Evolutionary conservation across 495 filamentous ascomycete genomes (phyloP).

Genomic region (Aspergillus coremiiformis): DNA sequence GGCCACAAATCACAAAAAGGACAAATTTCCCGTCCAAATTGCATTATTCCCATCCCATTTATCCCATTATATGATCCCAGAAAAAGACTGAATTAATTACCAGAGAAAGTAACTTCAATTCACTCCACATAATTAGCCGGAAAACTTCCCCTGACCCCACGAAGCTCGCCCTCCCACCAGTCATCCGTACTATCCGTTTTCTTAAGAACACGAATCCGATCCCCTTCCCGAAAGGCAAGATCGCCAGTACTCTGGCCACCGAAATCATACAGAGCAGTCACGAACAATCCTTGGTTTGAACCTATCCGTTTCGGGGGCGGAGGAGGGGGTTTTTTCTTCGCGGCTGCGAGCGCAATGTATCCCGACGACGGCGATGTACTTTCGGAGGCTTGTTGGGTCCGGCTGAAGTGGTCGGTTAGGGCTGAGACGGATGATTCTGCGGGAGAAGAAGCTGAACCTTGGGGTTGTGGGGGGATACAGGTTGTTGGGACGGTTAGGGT

Average conservation of each 20-base stretch:
- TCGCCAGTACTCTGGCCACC: slow-evolving; percentile 65
- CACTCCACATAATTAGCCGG: slow-evolving; percentile 77
- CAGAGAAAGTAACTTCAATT: too few species aligned
- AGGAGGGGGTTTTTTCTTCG: slow-evolving; percentile 61
- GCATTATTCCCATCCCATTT: not conserved
- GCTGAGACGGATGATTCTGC: slow-evolving; percentile 15
- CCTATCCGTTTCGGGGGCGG: slow-evolving; percentile 49
- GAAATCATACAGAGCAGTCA: slow-evolving; percentile 78
- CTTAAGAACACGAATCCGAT: slow-evolving; percentile 74
- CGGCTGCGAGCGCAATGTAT: slow-evolving; percentile 17
- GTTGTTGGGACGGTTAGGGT: slow-evolving; percentile 6
- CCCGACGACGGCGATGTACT: slow-evolving; percentile 18
- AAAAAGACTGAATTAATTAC: not conserved
- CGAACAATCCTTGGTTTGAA: slow-evolving; percentile 45
- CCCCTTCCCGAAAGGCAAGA: slow-evolving; percentile 74
- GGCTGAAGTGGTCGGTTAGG: slow-evolving; percentile 47
- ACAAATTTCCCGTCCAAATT: not conserved
- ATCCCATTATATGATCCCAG: too few species aligned
- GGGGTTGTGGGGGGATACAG: slow-evolving; percentile 5
- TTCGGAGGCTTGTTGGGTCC: slow-evolving; percentile 27
- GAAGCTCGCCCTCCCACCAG: slow-evolving; percentile 91
- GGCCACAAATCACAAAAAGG: not conserved
- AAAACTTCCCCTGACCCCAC: slow-evolving; percentile 68
- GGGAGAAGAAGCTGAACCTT: slow-evolving; percentile 1
- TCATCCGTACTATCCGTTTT: slow-evolving; percentile 83